Evolutionary conservation across 768 basidiomycete species (phyloP), one percentile per base, ranked within the genome.

Genomic region (Tubosaeta sp.): DNA sequence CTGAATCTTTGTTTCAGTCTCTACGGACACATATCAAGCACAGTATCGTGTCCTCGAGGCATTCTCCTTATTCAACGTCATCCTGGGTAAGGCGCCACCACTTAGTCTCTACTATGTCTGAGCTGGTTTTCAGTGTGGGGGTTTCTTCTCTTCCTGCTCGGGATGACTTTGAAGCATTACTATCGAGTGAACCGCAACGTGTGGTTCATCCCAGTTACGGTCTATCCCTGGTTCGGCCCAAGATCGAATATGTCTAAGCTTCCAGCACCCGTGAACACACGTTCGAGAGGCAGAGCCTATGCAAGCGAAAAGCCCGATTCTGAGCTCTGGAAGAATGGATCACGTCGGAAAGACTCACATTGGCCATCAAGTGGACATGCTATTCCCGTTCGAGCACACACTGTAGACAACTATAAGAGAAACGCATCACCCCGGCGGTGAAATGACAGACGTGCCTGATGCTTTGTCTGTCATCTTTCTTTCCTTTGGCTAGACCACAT

Each of bases 1-100:
- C 51, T 34, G 41, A 59, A 37, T 22, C 45, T 50, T 35, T 29
- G 9, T 17, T 16, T 60, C 14, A 91, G 90, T 91, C 71, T 83
- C 87, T 51, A 91, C 88, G 22, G 86, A 89, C 60, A 87, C 87
- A 54, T 92, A 86, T 66, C 90, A 90, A 58, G 88, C 89, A n/a
- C 90, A 91, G 74, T 91, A 91, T 66, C 82, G 84, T 27, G 89
- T 91, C 17, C 74, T 92, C 53, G 87, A 84, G 67, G 81, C 85
- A 16, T 91, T 91, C 69, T 82, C 90, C 6, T 70, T 91, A 50
- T 82, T 92, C 67, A 91, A 91, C 60, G 82, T 85, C 46, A 75
- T 77, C 39, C 76, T 92, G 5, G 72, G 89, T 85, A 68, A 53
- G 85, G 74, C 6, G 22, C 19, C 31, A 32, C 11, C 19, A 9